Evolutionary conservation across 768 basidiomycete genomes (phyloP).

Genomic region (Inosperma sp.): DNA sequence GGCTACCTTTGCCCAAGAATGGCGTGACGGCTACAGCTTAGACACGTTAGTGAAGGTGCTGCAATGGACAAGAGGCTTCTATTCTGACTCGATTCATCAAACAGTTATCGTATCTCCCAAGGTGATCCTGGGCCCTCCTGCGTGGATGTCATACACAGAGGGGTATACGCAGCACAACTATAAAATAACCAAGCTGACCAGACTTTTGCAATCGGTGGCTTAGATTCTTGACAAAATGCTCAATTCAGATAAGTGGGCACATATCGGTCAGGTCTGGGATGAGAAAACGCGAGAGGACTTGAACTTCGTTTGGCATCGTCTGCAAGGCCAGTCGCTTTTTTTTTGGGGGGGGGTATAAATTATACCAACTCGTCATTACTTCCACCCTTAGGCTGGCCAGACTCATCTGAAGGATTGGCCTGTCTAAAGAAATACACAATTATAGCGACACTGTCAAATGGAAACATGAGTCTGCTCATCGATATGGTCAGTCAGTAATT

Average conservation of each 20-base stretch:
- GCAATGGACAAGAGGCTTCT: not conserved
- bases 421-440: slow-evolving; percentile 48
- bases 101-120: slow-evolving; percentile 40
- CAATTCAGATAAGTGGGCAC: slow-evolving; percentile 43
- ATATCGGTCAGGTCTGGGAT: slow-evolving; percentile 43
- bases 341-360: not conserved
- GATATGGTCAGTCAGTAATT: slow-evolving; percentile 48
- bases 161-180: slow-evolving; percentile 31
- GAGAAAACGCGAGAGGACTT: slow-evolving; percentile 41
- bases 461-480: slow-evolving; percentile 54
- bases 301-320: slow-evolving; percentile 55
- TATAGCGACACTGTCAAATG: slow-evolving; percentile 57
- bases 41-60: slow-evolving; percentile 36
- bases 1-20: slow-evolving; percentile 49
- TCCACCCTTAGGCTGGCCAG: slow-evolving; percentile 48
- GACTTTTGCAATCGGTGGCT: not conserved
- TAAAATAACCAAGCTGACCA: not conserved
- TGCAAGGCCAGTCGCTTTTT: slow-evolving; percentile 37
- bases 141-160: slow-evolving; percentile 52
- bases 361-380: not conserved
- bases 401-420: slow-evolving; percentile 44
- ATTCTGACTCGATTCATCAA: not conserved
- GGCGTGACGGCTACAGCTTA: slow-evolving; percentile 49
- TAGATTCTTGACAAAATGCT: slow-evolving; percentile 60
- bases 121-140: slow-evolving; percentile 46